These are phyloP conservation scores for Sedum album DNA, from an alignment of 164 flowering plant genomes.

Conservation along the genomic window DNA sequence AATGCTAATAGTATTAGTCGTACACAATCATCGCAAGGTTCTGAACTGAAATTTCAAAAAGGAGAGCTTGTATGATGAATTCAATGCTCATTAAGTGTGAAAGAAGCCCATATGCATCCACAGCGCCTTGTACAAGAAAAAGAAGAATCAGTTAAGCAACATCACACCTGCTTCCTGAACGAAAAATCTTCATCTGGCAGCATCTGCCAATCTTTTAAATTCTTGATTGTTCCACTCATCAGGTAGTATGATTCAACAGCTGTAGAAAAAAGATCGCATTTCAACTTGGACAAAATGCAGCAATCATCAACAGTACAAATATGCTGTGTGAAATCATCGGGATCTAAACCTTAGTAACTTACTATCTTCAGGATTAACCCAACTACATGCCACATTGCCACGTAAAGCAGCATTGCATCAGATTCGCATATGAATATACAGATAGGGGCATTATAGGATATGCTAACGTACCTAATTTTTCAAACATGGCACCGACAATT, in stretches of 20 bases:
- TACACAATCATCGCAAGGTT: not conserved
- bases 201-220: slow-evolving; percentile 72
- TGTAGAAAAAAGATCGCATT: slow-evolving; percentile 13
- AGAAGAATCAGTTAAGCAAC: not conserved
- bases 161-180: slow-evolving; percentile 71
- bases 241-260: slow-evolving; percentile 52
- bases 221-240: slow-evolving; percentile 48
- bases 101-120: not conserved
- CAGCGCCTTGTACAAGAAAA: not conserved
- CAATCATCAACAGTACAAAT: not conserved
- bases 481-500: slow-evolving; percentile 69
- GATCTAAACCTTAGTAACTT: not conserved
- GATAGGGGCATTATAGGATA: not conserved
- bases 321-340: not conserved
- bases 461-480: slow-evolving; percentile 63
- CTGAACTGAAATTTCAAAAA: not conserved
- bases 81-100: not conserved
- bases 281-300: not conserved
- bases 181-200: slow-evolving; percentile 70
- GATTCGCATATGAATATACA: not conserved
- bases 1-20: not conserved
- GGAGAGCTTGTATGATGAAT: not conserved
- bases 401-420: not conserved
- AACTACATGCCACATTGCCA: not conserved
- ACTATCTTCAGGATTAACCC: not conserved